Percentiles rank a stretch among this genome's conserved stretches.
Evolutionary conservation across 345 rosid genomes (phyloP).

Genomic region (Gossypium turneri): DNA sequence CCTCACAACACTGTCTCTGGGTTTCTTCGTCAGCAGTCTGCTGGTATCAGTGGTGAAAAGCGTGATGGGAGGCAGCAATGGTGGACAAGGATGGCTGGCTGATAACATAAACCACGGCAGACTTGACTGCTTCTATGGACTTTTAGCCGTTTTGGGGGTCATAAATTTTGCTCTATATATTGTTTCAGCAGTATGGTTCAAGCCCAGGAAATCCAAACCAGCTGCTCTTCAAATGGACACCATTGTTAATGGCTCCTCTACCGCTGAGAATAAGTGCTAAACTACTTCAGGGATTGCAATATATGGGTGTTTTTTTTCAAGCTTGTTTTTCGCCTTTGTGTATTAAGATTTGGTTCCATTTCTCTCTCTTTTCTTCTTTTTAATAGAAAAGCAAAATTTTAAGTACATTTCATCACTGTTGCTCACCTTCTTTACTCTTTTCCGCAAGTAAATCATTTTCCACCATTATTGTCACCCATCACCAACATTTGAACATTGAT

Average conservation of each 20-base stretch:
- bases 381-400: not conserved
- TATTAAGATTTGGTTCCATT: constrained; percentile 14
- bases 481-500: not conserved
- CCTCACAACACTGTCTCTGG: constrained; percentile 57
- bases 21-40: constrained; percentile 59
- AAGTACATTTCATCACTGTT: not conserved
- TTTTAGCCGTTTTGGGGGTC: constrained; percentile 36
- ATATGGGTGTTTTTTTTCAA: not conserved
- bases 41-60: constrained; percentile 44
- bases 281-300: not conserved
- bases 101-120: constrained; percentile 51
- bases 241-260: constrained; percentile 25
- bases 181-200: constrained; percentile 38
- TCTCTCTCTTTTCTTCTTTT: not conserved
- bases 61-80: constrained; percentile 31
- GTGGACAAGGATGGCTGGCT: constrained; percentile 39
- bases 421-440: not conserved
- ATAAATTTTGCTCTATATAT: constrained; percentile 36
- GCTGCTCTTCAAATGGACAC: constrained; percentile 16
- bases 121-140: constrained; percentile 49
- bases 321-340: not conserved
- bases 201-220: constrained; percentile 20
- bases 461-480: not conserved
- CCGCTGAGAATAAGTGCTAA: constrained; percentile 32
- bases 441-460: not conserved